Base-by-base conservation (phyloP, 805 yeast genomes). In the Schwanniomyces yamadae region DNA sequence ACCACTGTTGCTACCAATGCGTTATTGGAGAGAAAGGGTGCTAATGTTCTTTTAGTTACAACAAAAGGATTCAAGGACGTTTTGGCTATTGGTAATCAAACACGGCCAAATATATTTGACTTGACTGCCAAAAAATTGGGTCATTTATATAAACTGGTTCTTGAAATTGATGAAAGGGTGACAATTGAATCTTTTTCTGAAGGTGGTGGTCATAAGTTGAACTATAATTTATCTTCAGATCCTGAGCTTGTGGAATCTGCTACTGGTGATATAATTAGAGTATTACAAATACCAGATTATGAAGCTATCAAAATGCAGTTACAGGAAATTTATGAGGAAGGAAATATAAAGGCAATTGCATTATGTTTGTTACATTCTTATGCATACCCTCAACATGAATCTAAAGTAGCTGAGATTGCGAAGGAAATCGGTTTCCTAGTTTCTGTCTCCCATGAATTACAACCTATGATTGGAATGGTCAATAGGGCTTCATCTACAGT, bases 1-100 rank as follows among this genome's bases (percentile, higher is more conserved):
- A 88, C 96, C 4, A 89, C 96, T 0, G 90, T 88, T 11, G 96
- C 97, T 4, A 89, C 96, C 6, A 89, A 89, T 61, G 95, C 96
- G 1, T 70, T 91, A 21, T 68, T 89, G 40, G 96, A 90, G 53
- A 73, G 97, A 44, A 89, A 87, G 52, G 97, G 96, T 31, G 91
- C 86, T 42, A 66, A 78, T 19, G 86, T 91, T 50, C 95, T 90
- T 1, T 71, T 90, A 41, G 59, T 89, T 5, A 86, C 91, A 2
- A 86, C 96, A 13, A 81, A 78, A 48, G 97, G 97, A 0, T 90
- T 87, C 61, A 77, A 76, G 42, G 96, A 90, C 52, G 76, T 84
- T 31, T 64, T 90, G 41, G 59, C 71, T 3, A 88, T 90, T 46
- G 96, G 96, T 3, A 87, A 85, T 53, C 97, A 90, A 55, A 77